Percentiles rank a stretch among this genome's conserved stretches.
Evolutionary conservation across 257 asterid species (phyloP).

Genomic region (Fraxinus anomala): DNA sequence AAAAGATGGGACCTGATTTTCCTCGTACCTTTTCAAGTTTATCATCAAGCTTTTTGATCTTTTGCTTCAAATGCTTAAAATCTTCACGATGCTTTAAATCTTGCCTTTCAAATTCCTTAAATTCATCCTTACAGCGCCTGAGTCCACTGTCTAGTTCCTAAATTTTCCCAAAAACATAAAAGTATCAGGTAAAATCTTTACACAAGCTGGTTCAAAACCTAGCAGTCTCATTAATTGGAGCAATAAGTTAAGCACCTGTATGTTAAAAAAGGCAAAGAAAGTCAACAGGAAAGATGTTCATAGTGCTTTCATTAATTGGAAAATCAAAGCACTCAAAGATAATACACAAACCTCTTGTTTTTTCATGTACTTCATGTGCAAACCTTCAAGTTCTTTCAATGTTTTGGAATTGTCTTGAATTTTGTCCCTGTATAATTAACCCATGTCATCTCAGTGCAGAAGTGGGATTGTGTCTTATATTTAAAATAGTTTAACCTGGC

Average conservation of each 20-base stretch:
- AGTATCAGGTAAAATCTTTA: constrained; percentile 9
- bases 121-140: constrained; percentile 68
- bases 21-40: constrained; percentile 79
- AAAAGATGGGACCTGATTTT: neutral
- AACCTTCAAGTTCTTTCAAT: constrained; percentile 77
- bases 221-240: neutral
- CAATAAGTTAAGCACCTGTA: neutral
- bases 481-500: neutral
- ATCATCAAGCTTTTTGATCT: constrained; percentile 76
- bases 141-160: constrained; percentile 76
- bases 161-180: constrained; percentile 15
- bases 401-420: constrained; percentile 58
- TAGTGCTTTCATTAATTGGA: neutral
- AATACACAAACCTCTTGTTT: constrained; percentile 67
- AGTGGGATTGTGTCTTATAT: constrained; percentile 2
- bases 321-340: constrained; percentile 2
- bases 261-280: neutral
- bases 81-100: constrained; percentile 85
- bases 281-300: neutral
- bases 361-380: constrained; percentile 68
- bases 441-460: constrained; percentile 16
- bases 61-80: constrained; percentile 78
- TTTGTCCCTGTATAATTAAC: constrained; percentile 63
- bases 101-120: constrained; percentile 95
- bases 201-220: neutral